Evolutionary conservation across 805 yeast genomes (phyloP).

Genomic region (Danielia reshetovae): DNA sequence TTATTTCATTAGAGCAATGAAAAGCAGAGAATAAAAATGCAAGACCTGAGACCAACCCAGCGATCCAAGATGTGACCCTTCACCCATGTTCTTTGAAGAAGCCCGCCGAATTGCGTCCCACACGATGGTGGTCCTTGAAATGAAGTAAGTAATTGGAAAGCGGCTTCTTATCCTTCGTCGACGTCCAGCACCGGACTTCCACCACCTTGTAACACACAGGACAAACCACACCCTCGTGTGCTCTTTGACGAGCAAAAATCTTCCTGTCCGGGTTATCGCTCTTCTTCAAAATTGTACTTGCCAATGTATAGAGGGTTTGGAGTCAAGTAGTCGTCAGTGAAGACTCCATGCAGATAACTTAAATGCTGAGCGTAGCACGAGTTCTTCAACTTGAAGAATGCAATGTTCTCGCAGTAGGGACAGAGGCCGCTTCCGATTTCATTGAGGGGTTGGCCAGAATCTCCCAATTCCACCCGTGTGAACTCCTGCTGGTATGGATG

Average conservation of each 20-base stretch:
- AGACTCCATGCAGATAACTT: constrained; percentile 31
- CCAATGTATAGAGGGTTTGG: constrained; percentile 28
- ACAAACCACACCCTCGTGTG: constrained; percentile 26
- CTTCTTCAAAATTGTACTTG: constrained; percentile 18
- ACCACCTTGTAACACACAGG: constrained; percentile 25
- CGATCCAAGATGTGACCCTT: too few species aligned
- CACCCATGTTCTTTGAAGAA: constrained; percentile 4
- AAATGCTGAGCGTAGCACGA: constrained; percentile 35
- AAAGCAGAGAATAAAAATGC: too few species aligned
- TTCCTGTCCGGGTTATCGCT: constrained; percentile 15
- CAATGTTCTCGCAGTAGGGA: constrained; percentile 28
- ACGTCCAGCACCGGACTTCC: constrained; percentile 18
- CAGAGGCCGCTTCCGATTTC: constrained; percentile 31
- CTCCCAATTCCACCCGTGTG: constrained; percentile 9
- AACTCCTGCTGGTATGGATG: constrained; percentile 17
- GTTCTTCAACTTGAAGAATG: constrained; percentile 28
- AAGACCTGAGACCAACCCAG: too few species aligned
- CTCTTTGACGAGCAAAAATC: constrained; percentile 19
- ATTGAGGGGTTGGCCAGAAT: too few species aligned
- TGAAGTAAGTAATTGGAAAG: constrained; percentile 16
- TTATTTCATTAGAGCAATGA: too few species aligned
- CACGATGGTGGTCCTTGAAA: constrained; percentile 14
- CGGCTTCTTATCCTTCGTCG: constrained; percentile 14
- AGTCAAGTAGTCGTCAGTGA: constrained; percentile 23
- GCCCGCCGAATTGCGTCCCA: constrained; percentile 5